A percentile compares a stretch with the other conserved stretches of the same genome.
phyloP scores from a whole-genome alignment of 352 stramenopile genomes.

The Phytopythium cucurbitacearum region DNA sequence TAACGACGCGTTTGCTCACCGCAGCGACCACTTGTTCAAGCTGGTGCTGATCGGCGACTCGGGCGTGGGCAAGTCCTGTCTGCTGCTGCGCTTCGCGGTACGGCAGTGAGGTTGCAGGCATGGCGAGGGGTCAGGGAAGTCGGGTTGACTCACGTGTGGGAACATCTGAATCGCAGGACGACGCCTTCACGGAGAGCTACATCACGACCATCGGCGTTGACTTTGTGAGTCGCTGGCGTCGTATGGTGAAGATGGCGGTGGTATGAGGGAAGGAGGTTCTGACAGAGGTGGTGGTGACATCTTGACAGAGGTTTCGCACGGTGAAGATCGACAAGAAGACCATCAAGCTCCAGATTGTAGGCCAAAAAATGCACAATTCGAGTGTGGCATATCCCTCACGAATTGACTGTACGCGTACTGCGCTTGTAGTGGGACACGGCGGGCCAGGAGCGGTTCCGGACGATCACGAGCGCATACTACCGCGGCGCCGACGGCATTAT shows the following conservation, averaged over 20 bases:
- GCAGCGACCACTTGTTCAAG: slow-evolving; percentile 96
- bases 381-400: too few species aligned
- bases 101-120: slow-evolving; percentile 16
- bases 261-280: not conserved
- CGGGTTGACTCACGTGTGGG: not conserved
- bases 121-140: not conserved
- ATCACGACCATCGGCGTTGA: slow-evolving; percentile 95
- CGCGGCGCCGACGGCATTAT: slow-evolving; percentile 97
- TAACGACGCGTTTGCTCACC: slow-evolving; percentile 1
- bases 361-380: slow-evolving; percentile 11
- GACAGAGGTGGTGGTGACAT: not conserved
- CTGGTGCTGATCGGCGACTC: slow-evolving; percentile 98
- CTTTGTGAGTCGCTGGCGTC: slow-evolving; percentile 71
- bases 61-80: slow-evolving; percentile 98
- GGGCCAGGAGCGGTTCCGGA: slow-evolving; percentile 98
- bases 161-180: slow-evolving; percentile 53
- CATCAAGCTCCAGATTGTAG: slow-evolving; percentile 97
- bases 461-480: slow-evolving; percentile 99
- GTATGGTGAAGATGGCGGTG: not conserved
- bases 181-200: slow-evolving; percentile 98
- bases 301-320: slow-evolving; percentile 89
- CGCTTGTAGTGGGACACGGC: slow-evolving; percentile 93
- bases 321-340: slow-evolving; percentile 99
- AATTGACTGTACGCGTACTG: not conserved
- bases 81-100: slow-evolving; percentile 96